Base-by-base conservation (phyloP, 352 stramenopile species). In the Plasmopara muralis region DNA sequence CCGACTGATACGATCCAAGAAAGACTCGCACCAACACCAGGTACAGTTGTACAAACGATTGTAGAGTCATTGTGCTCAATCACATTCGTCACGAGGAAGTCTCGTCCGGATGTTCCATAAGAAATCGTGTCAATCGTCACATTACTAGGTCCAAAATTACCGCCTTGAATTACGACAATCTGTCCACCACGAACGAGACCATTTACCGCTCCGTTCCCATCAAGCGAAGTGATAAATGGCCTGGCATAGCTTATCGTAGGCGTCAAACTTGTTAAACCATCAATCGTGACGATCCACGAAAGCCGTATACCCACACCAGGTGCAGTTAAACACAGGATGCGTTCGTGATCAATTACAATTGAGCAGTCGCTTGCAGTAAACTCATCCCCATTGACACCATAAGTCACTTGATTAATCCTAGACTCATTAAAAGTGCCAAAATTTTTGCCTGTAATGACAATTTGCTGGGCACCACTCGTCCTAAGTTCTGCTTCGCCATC, bases 361-460 rank as follows among this genome's bases (percentile, higher is more conserved):
- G 52, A 42, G 39, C 74, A 85, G 8, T 65, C 40, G 0, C 8
- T 45, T 0, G 74, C 72, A 0, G 31, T 48, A 16, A 83, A 80
- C 34, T 85, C 74, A 18, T 69, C 50, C 7, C 74, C 74, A 9
- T 63, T 59, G 16, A 82, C 57, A 1, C 74, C 74, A 31, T 85
- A 85, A 3, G 67, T 85, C 0, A 85, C 72, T 25, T 43, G 64
- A 2, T 61, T 64, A 37, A 83, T 64, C 0, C 30, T 62, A 3
- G 72, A 69, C 0, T 62, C 43, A 25, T 59, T 63, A 8, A 64
- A 58, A 2, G 47, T 49, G 13, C 74, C 74, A 54, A 85, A 85
- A 40, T 85, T 83, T 44, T 78, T 77, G 7, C 74, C 72, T n/a
- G 58, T 67, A 15, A 85, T 77, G 12, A 77, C 58, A n/a, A 85